Evolutionary conservation across 2,329 filamentous ascomycete genomes (phyloP), one percentile per base, ranked within the genome.

Genomic region (Aspergillus ruber): DNA sequence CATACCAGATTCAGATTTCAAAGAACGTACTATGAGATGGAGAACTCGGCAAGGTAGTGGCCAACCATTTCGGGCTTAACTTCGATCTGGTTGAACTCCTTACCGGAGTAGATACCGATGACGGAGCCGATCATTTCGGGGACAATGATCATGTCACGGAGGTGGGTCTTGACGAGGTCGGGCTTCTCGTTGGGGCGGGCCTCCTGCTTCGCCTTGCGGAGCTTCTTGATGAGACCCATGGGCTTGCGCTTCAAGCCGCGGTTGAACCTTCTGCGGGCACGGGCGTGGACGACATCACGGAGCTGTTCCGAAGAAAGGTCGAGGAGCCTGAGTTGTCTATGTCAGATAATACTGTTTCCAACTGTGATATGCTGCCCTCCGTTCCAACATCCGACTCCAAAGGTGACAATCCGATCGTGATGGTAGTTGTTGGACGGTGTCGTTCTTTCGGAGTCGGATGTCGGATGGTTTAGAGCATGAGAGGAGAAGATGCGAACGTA

Each of bases 51-150:
- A 63, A 98, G 83, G 83, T 96, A 96, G 83, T 97, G 91, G 75
- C 93, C 93, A 77, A 98, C 93, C 93, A 98, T 98, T 84, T 98
- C 93, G 67, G 93, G 93, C 86, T 96, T 96, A 81, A 98, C 93
- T 79, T 98, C 93, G 68, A 98, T 90, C 84, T 96, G 91, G 86
- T 98, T 98, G 88, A 98, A 98, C 79, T 97, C 90, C 86, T 98
- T 98, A 74, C 93, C 93, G 63, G 89, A 95, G 88, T 98, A 98
- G 82, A 98, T 93, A 74, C 90, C 93, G 69, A 98, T 87, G 69
- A 98, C 91, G 77, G 82, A 88, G 69, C 93, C 93, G 73, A 98
- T 98, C 93, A 98, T 97, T 84, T 98, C 93, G 68, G 93, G 93
- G 66, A 98, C 93, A 72, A 98, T 85, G 75, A 98, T 96, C 93